phyloP scores from a whole-genome alignment of 768 basidiomycete species.

The Trametes meyenii region DNA sequence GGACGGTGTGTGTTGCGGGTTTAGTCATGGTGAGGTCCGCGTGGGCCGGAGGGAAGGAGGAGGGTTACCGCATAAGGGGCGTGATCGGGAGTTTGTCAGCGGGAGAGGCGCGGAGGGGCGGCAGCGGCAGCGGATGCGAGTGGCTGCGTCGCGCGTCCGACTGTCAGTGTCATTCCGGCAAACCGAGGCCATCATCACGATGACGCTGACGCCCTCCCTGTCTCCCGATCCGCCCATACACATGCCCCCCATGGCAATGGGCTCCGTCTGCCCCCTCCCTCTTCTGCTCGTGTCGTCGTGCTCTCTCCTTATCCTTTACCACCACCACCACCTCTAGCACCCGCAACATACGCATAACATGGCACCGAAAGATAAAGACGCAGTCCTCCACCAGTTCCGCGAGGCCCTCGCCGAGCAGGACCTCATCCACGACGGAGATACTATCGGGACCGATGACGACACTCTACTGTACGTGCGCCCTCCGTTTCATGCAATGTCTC shows the following conservation, averaged over 20 bases:
- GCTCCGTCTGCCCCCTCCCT: background rate
- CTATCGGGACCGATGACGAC: conserved; percentile 59
- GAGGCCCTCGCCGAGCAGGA: conserved; percentile 53
- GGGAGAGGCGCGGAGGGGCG: conserved; percentile 4
- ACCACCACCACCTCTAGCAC: background rate
- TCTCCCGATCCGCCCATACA: conserved; percentile 1
- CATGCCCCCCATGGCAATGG: conserved; percentile 1
- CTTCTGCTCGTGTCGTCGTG: background rate
- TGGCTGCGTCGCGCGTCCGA: background rate
- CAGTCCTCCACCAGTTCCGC: conserved; percentile 52
- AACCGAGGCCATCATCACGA: conserved; percentile 17
- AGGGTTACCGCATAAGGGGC: conserved; percentile 1
- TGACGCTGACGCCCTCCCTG: conserved; percentile 11
- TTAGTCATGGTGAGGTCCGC: conserved; percentile 6
- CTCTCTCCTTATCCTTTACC: background rate
- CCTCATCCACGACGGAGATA: conserved; percentile 54
- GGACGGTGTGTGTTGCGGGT: background rate
- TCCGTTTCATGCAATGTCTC: background rate
- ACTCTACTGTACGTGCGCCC: conserved; percentile 52
- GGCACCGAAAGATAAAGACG: conserved; percentile 26
- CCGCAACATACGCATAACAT: conserved; percentile 13
- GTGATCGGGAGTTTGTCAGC: conserved; percentile 13
- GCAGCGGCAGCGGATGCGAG: background rate
- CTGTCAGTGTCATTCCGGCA: too few relatives aligned
- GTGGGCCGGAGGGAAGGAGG: background rate